Evolutionary conservation across 371 early-diverging fungal genomes (phyloP).

Genomic region (Quaeritorhiza haematococci): DNA sequence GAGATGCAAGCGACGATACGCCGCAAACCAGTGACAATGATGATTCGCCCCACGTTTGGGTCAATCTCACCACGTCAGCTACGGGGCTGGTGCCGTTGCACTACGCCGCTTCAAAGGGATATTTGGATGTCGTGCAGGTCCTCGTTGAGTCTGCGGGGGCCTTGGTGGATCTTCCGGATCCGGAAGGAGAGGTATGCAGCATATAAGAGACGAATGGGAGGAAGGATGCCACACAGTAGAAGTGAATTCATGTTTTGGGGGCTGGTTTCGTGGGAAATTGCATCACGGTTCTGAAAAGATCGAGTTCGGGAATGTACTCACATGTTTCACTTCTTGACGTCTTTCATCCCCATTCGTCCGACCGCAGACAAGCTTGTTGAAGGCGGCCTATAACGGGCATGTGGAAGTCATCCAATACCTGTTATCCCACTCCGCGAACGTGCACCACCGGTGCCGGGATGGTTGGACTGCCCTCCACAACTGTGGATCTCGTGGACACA

Average conservation of each 20-base stretch:
- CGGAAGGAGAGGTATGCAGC: constrained; percentile 63
- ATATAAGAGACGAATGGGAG: no score
- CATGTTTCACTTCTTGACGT: constrained; percentile 30
- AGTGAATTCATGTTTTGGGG: not conserved
- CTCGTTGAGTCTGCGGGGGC: constrained; percentile 63
- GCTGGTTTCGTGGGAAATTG: constrained; percentile 1
- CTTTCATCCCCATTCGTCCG: no score
- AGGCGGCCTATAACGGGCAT: constrained; percentile 72
- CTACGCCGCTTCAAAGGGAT: constrained; percentile 69
- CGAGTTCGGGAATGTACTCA: not conserved
- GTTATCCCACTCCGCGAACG: constrained; percentile 59
- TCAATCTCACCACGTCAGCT: constrained; percentile 1
- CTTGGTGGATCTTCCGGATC: constrained; percentile 60
- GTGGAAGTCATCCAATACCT: constrained; percentile 58
- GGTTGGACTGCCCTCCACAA: constrained; percentile 85
- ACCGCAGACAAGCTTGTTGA: constrained; percentile 75
- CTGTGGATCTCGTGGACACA: constrained; percentile 17
- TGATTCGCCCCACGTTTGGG: no score
- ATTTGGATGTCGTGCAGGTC: constrained; percentile 56
- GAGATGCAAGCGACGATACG: no score
- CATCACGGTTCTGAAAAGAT: no score
- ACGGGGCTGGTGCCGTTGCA: constrained; percentile 66
- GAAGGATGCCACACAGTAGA: no score
- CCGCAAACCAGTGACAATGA: no score
- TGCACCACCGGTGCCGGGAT: constrained; percentile 66